These are phyloP conservation scores for Cercospora sp. DNA, from an alignment of 2,329 filamentous ascomycete species.

Conservation along the genomic window DNA sequence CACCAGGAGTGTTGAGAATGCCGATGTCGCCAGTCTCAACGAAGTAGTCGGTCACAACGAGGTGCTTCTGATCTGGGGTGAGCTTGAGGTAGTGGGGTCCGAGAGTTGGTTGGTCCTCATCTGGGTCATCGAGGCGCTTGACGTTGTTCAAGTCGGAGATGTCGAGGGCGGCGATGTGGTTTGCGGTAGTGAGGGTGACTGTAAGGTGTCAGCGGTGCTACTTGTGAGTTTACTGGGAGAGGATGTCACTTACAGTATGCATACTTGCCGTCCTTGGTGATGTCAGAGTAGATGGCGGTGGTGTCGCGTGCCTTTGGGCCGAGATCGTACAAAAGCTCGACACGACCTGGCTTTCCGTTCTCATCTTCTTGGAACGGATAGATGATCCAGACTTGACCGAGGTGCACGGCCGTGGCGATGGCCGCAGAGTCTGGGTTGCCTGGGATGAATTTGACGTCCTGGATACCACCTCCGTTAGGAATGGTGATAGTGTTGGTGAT, in stretches of 20 bases:
- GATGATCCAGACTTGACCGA: neutral
- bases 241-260: neutral
- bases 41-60: slow-evolving; percentile 66
- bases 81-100: slow-evolving; percentile 66
- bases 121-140: slow-evolving; percentile 61
- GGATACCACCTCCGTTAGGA: neutral
- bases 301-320: neutral
- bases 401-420: neutral
- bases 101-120: slow-evolving; percentile 59
- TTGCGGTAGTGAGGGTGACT: neutral
- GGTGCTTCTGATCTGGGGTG: slow-evolving; percentile 63
- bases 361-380: neutral
- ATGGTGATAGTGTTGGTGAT: neutral
- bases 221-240: neutral
- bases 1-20: slow-evolving; percentile 58
- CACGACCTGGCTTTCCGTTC: neutral
- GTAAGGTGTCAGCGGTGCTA: neutral
- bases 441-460: neutral
- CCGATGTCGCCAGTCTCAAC: slow-evolving; percentile 62
- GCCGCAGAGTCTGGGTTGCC: neutral
- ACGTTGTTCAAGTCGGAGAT: slow-evolving; percentile 53
- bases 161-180: neutral
- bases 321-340: neutral
- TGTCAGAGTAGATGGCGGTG: neutral
- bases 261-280: neutral